Percentiles rank a stretch among this genome's conserved stretches.
Conservation (phyloP, 352 stramenopile genomes). For the Plasmopara halstedii region DNA sequence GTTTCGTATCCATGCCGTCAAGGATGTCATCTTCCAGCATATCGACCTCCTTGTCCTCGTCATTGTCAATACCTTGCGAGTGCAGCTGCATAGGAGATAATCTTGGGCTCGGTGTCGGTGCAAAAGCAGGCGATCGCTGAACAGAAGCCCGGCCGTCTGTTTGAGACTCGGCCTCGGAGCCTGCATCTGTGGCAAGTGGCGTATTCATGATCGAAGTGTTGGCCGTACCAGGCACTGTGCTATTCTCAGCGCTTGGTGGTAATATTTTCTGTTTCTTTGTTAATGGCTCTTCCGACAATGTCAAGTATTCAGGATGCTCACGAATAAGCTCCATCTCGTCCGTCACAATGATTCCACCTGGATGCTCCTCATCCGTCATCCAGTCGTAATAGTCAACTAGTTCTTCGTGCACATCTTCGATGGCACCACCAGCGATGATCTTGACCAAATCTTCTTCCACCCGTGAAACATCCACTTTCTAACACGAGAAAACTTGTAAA, state of each 20-base stretch:
- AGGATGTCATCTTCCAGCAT: conserved; percentile 74
- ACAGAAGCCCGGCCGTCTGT: conserved; percentile 45
- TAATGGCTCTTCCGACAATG: conserved; percentile 41
- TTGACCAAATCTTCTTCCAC: conserved; percentile 81
- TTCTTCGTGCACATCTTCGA: conserved; percentile 82
- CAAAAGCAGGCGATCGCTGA: conserved; percentile 56
- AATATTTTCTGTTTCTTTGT: conserved; percentile 34
- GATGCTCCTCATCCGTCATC: conserved; percentile 75
- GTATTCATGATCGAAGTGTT: conserved; percentile 58
- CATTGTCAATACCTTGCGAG: conserved; percentile 12
- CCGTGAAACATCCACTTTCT: conserved; percentile 77
- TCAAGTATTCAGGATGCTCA: conserved; percentile 73
- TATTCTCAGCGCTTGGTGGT: conserved; percentile 10
- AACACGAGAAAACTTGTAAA: neutral
- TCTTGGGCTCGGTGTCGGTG: conserved; percentile 40
- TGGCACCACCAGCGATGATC: conserved; percentile 59
- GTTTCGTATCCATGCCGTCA: conserved; percentile 62
- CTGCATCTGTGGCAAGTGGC: conserved; percentile 55
- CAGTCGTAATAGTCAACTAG: conserved; percentile 83
- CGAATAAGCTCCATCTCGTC: conserved; percentile 82
- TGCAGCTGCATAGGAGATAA: conserved; percentile 34
- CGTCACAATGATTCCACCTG: conserved; percentile 57
- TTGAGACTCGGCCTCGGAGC: conserved; percentile 57
- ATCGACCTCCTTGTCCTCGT: conserved; percentile 72
- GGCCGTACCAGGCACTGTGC: conserved; percentile 21